phyloP scores from a whole-genome alignment of 495 filamentous ascomycete species.

The Margaritispora aquatica region DNA sequence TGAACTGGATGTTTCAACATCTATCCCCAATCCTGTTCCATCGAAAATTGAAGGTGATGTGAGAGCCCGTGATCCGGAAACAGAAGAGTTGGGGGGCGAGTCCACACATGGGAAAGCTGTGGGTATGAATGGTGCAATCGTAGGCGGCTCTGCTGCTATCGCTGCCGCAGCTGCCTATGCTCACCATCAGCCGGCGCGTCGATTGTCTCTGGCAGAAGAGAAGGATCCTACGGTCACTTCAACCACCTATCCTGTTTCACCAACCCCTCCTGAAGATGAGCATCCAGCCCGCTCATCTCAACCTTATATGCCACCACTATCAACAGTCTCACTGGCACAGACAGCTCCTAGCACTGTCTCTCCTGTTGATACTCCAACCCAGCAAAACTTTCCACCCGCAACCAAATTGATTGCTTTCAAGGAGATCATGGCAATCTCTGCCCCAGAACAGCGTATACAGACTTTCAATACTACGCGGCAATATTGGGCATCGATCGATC shows the following conservation, averaged over 20 bases:
- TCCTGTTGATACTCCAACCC: conserved; percentile 5
- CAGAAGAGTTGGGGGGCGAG: neutral
- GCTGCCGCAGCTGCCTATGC: neutral
- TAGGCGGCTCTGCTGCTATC: conserved; percentile 10
- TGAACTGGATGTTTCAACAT: neutral
- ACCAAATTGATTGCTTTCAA: conserved; percentile 16
- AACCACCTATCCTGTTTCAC: conserved; percentile 18
- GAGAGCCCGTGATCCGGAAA: neutral
- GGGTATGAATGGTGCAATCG: conserved; percentile 1
- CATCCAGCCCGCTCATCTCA: conserved; percentile 29
- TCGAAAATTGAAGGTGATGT: neutral
- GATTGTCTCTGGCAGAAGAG: conserved; percentile 37
- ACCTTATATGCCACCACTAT: conserved; percentile 7
- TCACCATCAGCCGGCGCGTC: conserved; percentile 1
- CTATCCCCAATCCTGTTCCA: neutral
- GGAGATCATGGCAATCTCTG: conserved; percentile 19
- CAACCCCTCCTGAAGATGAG: conserved; percentile 30
- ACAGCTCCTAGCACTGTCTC: conserved; percentile 11
- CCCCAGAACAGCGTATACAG: conserved; percentile 52
- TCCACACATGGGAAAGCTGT: neutral
- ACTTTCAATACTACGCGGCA: conserved; percentile 62
- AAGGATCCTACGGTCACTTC: conserved; percentile 30
- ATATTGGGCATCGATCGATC: conserved; percentile 64
- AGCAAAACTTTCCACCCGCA: neutral
- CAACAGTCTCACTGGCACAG: neutral